Evolutionary conservation across 768 basidiomycete species (phyloP).

Genomic region (Mycena amicta): DNA sequence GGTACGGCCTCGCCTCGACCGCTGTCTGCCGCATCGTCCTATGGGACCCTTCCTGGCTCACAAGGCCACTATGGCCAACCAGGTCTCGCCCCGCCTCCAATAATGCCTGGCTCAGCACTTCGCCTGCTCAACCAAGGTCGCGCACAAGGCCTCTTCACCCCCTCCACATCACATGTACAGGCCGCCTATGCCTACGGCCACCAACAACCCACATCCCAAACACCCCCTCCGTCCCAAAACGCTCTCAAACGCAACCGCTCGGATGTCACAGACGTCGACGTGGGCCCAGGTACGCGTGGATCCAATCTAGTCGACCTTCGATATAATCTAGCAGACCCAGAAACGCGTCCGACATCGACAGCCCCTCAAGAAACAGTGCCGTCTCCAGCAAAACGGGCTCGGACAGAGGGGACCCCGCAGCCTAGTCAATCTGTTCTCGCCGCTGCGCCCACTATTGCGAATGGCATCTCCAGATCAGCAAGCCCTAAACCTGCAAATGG

Average conservation of each 20-base stretch:
- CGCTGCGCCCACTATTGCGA: constrained; percentile 34
- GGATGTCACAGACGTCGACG: constrained; percentile 62
- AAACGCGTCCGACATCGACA: constrained; percentile 53
- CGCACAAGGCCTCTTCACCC: constrained; percentile 84
- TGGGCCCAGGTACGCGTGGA: no score
- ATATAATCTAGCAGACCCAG: constrained; percentile 47
- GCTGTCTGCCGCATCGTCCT: constrained; percentile 69
- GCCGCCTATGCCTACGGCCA: constrained; percentile 53
- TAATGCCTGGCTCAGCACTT: constrained; percentile 85
- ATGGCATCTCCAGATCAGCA: constrained; percentile 48
- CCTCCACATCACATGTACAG: constrained; percentile 62
- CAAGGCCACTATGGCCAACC: constrained; percentile 54
- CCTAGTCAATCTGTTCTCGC: constrained; percentile 35
- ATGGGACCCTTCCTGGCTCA: constrained; percentile 51
- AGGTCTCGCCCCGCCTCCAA: constrained; percentile 75
- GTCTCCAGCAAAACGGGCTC: constrained; percentile 71
- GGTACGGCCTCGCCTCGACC: constrained; percentile 61
- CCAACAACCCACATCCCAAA: constrained; percentile 48
- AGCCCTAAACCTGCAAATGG: constrained; percentile 47
- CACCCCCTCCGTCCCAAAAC: constrained; percentile 48
- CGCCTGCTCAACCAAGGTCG: constrained; percentile 83
- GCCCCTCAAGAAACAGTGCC: constrained; percentile 61
- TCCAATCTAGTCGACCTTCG: no score
- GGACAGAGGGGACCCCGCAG: constrained; percentile 54
- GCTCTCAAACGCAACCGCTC: constrained; percentile 65